A percentile compares a stretch with the other conserved stretches of the same genome.
Evolutionary conservation across 805 yeast genomes (phyloP).

Genomic region (Cyberlindnera bimundalis): DNA sequence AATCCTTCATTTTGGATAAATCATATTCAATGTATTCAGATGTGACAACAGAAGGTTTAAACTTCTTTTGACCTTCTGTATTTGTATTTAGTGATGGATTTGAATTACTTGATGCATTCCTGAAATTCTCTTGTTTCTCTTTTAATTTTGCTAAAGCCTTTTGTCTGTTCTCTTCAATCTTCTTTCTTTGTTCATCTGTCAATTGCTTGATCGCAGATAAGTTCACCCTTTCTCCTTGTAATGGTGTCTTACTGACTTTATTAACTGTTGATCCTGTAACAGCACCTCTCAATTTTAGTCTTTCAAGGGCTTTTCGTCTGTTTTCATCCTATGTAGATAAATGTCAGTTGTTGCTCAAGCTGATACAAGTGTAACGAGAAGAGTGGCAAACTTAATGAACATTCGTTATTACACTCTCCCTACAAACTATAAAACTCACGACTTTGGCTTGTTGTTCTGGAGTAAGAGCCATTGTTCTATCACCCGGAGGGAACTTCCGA

Average conservation of each 20-base stretch:
- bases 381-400: constrained; percentile 6
- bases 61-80: constrained; percentile 2
- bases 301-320: constrained; percentile 57
- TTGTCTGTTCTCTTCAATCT: constrained; percentile 50
- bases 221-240: constrained; percentile 14
- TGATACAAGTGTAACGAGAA: background rate
- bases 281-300: constrained; percentile 46
- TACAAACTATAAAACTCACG: constrained; percentile 22
- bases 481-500: too few relatives aligned
- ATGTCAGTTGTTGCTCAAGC: constrained; percentile 1
- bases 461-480: constrained; percentile 22
- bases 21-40: constrained; percentile 81
- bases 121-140: constrained; percentile 32
- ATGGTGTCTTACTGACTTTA: constrained; percentile 18
- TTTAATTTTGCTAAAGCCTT: constrained; percentile 47
- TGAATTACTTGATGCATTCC: constrained; percentile 34
- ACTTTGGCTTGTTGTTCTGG: constrained; percentile 32
- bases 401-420: too few relatives aligned
- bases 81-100: constrained; percentile 19
- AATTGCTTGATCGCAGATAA: constrained; percentile 26
- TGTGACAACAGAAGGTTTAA: constrained; percentile 47
- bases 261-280: constrained; percentile 14
- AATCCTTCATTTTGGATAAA: constrained; percentile 85
- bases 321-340: constrained; percentile 50
- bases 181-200: constrained; percentile 46